Conservation (phyloP, 1,284 basidiomycete genomes). For the Amylostereum areolatum region DNA sequence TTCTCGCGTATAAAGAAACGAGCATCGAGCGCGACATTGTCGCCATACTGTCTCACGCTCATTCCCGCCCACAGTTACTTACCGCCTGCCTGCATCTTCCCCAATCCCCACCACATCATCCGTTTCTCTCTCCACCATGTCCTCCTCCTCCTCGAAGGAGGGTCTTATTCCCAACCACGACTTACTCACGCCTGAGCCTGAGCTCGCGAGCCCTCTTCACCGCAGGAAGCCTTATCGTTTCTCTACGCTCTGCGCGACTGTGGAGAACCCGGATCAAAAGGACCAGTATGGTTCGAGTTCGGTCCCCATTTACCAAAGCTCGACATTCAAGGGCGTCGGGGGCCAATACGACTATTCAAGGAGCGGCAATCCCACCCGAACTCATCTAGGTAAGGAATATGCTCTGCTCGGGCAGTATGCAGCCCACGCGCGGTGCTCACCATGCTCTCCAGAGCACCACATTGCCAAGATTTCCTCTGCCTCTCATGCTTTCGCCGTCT, state of each 20-base stretch:
- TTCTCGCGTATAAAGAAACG: too few species aligned
- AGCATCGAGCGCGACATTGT: too few species aligned
- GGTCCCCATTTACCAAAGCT: slow-evolving; percentile 96
- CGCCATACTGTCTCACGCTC: too few species aligned
- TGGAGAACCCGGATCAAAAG: slow-evolving; percentile 79
- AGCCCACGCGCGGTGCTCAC: neutral
- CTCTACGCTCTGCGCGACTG: slow-evolving; percentile 86
- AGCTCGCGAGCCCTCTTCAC: slow-evolving; percentile 48
- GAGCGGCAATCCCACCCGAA: slow-evolving; percentile 95
- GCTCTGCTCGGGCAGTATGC: neutral
- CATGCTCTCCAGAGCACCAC: slow-evolving; percentile 69
- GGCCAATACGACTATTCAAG: slow-evolving; percentile 93
- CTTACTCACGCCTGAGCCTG: slow-evolving; percentile 71
- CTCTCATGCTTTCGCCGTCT: slow-evolving; percentile 83
- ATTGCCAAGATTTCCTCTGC: slow-evolving; percentile 93
- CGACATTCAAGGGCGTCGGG: slow-evolving; percentile 95
- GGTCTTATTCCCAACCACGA: slow-evolving; percentile 25
- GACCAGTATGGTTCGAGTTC: slow-evolving; percentile 95
- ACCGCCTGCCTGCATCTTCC: too few species aligned
- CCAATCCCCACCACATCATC: too few species aligned
- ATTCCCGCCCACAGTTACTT: too few species aligned
- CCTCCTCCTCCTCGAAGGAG: slow-evolving; percentile 4
- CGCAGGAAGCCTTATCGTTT: slow-evolving; percentile 71
- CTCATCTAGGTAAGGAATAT: slow-evolving; percentile 72
- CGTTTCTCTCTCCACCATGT: slow-evolving; percentile 1